Conservation (phyloP, 2,329 filamentous ascomycete species). For the Penicillium brevicompactum region DNA sequence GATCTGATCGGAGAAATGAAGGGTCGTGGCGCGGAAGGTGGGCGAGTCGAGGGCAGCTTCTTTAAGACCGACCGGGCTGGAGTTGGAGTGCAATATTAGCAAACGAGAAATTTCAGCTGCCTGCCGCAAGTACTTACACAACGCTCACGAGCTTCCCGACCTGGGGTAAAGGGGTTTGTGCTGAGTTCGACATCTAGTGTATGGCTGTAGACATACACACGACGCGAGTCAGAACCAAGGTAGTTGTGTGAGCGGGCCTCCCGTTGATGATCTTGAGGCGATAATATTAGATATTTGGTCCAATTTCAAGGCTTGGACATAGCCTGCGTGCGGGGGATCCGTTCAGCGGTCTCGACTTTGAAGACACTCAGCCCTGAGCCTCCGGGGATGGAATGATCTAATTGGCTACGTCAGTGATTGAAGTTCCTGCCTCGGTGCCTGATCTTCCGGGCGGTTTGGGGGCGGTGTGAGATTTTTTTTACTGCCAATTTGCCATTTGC, state of each 20-base stretch:
- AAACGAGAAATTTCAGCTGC: not conserved
- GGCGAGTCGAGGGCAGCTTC: constrained; percentile 96
- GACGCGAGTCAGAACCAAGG: constrained; percentile 20
- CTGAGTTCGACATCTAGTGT: constrained; percentile 45
- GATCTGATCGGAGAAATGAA: constrained; percentile 89
- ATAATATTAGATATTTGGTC: constrained; percentile 6
- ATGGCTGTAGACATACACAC: constrained; percentile 39
- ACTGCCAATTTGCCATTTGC: constrained; percentile 30
- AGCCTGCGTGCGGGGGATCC: constrained; percentile 15
- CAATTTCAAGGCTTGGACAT: constrained; percentile 10
- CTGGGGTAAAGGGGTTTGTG: constrained; percentile 40
- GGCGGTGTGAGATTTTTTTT: constrained; percentile 36
- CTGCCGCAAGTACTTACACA: constrained; percentile 37
- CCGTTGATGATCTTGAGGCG: not conserved
- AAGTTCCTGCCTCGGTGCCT: constrained; percentile 9
- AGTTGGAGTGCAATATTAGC: constrained; percentile 15
- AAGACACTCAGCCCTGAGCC: constrained; percentile 19
- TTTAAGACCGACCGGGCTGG: constrained; percentile 78
- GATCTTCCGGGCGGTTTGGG: constrained; percentile 11
- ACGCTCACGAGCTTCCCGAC: constrained; percentile 51
- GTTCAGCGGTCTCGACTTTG: constrained; percentile 17
- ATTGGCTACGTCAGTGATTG: constrained; percentile 40
- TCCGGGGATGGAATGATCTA: constrained; percentile 27
- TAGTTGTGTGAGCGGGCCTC: not conserved
- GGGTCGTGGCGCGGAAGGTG: constrained; percentile 83